A percentile compares a stretch with the other conserved stretches of the same genome.
These are phyloP conservation scores for Phytophthora rubi DNA, from an alignment of 352 stramenopile genomes.

Conservation along the genomic window DNA sequence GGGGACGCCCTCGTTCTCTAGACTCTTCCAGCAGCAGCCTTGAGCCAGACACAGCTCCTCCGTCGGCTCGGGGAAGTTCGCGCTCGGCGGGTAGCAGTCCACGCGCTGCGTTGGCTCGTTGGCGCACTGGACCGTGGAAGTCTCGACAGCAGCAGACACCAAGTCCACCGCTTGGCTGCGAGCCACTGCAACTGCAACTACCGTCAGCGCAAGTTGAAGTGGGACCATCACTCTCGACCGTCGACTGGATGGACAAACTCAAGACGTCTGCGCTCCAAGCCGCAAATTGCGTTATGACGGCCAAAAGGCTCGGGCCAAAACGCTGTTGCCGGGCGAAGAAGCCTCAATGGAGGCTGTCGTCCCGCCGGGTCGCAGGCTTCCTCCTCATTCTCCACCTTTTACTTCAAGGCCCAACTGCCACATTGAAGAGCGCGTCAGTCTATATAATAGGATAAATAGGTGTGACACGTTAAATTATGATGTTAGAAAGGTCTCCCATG, in stretches of 20 bases:
- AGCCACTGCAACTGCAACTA: slow-evolving; percentile 12
- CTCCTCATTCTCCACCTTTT: slow-evolving; percentile 29
- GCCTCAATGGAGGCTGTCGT: background rate
- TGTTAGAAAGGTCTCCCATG: background rate
- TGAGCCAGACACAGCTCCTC: slow-evolving; percentile 84
- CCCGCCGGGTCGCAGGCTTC: slow-evolving; percentile 29
- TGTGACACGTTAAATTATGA: background rate
- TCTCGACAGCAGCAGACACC: slow-evolving; percentile 9
- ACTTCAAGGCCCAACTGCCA: slow-evolving; percentile 37
- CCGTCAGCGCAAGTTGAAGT: slow-evolving; percentile 24
- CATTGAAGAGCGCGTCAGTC: slow-evolving; percentile 13
- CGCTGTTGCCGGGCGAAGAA: background rate
- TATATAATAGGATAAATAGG: background rate
- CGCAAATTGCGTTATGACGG: slow-evolving; percentile 38
- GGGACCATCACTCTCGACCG: slow-evolving; percentile 33
- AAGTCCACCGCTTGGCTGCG: slow-evolving; percentile 13
- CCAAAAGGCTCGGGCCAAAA: background rate
- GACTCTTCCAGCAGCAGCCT: slow-evolving; percentile 82
- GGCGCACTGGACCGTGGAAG: slow-evolving; percentile 31
- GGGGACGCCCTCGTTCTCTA: slow-evolving; percentile 59
- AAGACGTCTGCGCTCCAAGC: slow-evolving; percentile 5
- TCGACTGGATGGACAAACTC: background rate
- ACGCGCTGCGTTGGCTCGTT: slow-evolving; percentile 46
- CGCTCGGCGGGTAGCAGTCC: slow-evolving; percentile 73
- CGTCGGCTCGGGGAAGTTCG: slow-evolving; percentile 72